Conservation (phyloP, 176 grass and related monocot genomes). For the Olyra latifolia region DNA sequence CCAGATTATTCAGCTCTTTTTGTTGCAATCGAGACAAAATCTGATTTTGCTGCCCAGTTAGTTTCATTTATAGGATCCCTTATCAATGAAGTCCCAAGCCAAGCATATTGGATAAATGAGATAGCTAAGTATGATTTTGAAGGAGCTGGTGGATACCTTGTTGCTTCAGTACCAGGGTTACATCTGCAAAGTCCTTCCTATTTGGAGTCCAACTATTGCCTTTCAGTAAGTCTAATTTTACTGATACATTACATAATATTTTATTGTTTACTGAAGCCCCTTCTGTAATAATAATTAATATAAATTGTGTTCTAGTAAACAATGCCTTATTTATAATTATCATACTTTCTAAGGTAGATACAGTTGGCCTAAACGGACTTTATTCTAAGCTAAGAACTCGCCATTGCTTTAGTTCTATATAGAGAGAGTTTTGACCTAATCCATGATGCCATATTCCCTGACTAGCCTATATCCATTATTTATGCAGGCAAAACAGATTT, state of each 20-base stretch:
- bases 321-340: slow-evolving; percentile 14
- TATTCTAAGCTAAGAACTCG: neutral
- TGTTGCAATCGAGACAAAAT: slow-evolving; percentile 42
- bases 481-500: slow-evolving; percentile 60
- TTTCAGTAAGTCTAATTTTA: slow-evolving; percentile 58
- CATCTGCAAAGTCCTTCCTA: slow-evolving; percentile 49
- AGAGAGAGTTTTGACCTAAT: neutral
- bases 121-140: slow-evolving; percentile 78
- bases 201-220: slow-evolving; percentile 58
- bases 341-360: neutral
- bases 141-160: slow-evolving; percentile 60
- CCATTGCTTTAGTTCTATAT: neutral
- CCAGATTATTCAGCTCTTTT: slow-evolving; percentile 74
- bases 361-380: neutral
- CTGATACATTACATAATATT: slow-evolving; percentile 4
- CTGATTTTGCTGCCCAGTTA: slow-evolving; percentile 84
- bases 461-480: slow-evolving; percentile 16
- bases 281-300: slow-evolving; percentile 22
- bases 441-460: neutral
- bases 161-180: slow-evolving; percentile 80
- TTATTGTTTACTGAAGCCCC: neutral
- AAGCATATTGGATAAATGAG: slow-evolving; percentile 82
- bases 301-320: neutral
- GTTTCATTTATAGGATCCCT: slow-evolving; percentile 70
- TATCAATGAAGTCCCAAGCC: slow-evolving; percentile 60